phyloP scores from a whole-genome alignment of 345 rosid genomes.

The Corchorus capsularis region DNA sequence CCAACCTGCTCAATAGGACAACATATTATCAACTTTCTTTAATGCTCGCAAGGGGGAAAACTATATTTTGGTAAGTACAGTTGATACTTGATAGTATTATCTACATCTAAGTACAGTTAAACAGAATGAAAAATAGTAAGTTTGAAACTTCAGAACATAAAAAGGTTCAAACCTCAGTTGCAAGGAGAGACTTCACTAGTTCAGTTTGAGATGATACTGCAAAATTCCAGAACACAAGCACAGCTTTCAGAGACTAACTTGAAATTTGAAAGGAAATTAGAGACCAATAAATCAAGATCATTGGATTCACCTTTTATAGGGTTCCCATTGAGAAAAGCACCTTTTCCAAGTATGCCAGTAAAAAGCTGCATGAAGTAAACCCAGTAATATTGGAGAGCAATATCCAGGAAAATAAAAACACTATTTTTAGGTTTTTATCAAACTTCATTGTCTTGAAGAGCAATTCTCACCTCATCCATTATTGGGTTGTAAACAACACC shows the following conservation, averaged over 20 bases:
- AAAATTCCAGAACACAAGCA: conserved; percentile 27
- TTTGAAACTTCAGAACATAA: not conserved
- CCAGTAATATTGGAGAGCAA: not conserved
- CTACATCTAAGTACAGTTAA: not conserved
- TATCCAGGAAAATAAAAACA: not conserved
- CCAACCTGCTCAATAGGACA: conserved; percentile 61
- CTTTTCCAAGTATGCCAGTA: conserved; percentile 72
- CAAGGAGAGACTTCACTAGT: conserved; percentile 81
- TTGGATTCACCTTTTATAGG: conserved; percentile 67
- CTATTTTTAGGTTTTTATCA: not conserved
- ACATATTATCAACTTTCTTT: conserved; percentile 23
- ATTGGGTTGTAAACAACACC: conserved; percentile 97
- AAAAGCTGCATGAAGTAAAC: conserved; percentile 56
- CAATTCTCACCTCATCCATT: conserved; percentile 74
- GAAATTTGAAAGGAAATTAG: not conserved
- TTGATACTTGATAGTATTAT: too few relatives aligned
- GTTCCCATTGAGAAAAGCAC: conserved; percentile 80
- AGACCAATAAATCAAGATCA: conserved; percentile 1
- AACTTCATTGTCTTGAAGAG: not conserved
- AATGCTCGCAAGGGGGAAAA: not conserved
- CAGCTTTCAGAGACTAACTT: not conserved
- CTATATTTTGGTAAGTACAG: not conserved
- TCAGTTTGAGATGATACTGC: conserved; percentile 78
- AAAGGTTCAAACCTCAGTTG: conserved; percentile 62
- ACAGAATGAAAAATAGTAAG: not conserved